phyloP scores from a whole-genome alignment of 2,329 filamentous ascomycete genomes.

The Epichloe gansuensis region DNA sequence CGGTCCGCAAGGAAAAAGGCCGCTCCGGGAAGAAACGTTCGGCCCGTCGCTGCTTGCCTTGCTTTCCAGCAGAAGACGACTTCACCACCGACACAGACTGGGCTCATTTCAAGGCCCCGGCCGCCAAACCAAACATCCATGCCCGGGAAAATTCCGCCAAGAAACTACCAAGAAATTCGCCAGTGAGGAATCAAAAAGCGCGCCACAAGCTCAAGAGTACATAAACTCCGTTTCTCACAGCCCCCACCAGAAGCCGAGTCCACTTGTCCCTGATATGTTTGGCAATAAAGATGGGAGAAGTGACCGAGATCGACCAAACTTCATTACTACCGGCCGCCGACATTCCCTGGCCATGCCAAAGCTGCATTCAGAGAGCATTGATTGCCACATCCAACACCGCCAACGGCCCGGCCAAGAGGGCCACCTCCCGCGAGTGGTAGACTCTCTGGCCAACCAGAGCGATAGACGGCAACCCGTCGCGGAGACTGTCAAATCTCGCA shows the following conservation, averaged over 20 bases:
- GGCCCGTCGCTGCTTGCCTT: conserved; percentile 18
- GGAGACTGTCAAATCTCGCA: not conserved
- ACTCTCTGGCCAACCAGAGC: not conserved
- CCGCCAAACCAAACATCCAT: not conserved
- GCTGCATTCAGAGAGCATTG: not conserved
- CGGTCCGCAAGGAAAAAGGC: conserved; percentile 12
- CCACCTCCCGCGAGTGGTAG: not conserved
- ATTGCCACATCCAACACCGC: not conserved
- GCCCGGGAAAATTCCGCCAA: not conserved
- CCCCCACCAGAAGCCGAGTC: conserved; percentile 1
- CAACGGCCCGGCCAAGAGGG: not conserved
- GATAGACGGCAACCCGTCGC: not conserved
- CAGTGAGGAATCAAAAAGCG: not conserved
- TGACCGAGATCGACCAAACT: conserved; percentile 4
- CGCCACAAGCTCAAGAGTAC: not conserved
- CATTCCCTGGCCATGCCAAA: conserved; percentile 7
- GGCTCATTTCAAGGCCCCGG: conserved; percentile 12
- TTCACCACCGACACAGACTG: conserved; percentile 14
- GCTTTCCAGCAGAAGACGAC: conserved; percentile 14
- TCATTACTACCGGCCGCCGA: conserved; percentile 7
- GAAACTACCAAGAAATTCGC: not conserved
- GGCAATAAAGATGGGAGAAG: not conserved
- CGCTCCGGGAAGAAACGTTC: conserved; percentile 6
- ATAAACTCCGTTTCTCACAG: conserved; percentile 1
- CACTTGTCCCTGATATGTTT: not conserved